Evolutionary conservation across 805 yeast species (phyloP), one percentile per base, ranked within the genome.

Genomic region (Jamesozyma gamospora): DNA sequence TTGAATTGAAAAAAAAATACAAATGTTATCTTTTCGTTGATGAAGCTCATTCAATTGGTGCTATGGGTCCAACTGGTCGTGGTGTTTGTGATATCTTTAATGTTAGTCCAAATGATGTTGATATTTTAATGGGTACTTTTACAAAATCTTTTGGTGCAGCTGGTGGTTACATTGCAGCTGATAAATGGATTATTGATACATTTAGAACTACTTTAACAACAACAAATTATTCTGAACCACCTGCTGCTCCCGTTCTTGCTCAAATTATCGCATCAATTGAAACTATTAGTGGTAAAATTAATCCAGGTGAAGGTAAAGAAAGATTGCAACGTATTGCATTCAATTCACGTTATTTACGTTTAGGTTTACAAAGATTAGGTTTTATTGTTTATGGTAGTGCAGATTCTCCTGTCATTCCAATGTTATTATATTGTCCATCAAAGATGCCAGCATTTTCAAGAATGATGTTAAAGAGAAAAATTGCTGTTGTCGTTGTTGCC

Each of bases 91-190:
- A 92, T 56, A 84, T 85, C 64, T 92, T 83, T 60, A 81, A 80
- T 40, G 75, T 92, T 36, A 72, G 77, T 47, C 90, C 97, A 31
- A 58, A 65, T 11, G 75, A 75, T 33, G 69, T 92, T 41, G 99
- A 92, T 64, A 67, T 92, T 46, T 65, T 92, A 49, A 92, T 92
- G 99, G 99, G 99, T 37, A 92, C 99, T 7, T 74, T 92, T 42
- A 94, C 98, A 38, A 92, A 92, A 64, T 85, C 96, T 1, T 92
- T 92, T 61, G 98, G 99, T 59, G 97, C 98, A 14, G 86, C 97
- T 32, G 99, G 99, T 56, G 99, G 98, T 35, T 92, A 92, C 59
- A 67, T 92, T 47, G 90, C 95, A n/a, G 94, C 82, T 34, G 70
- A 70, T 46, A 71, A 77, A 54, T 65, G 62, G 35, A 64, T 85